These are phyloP conservation scores for Stachybotrys chlorohalonatus DNA, from an alignment of 2,329 filamentous ascomycete genomes.

Conservation along the genomic window DNA sequence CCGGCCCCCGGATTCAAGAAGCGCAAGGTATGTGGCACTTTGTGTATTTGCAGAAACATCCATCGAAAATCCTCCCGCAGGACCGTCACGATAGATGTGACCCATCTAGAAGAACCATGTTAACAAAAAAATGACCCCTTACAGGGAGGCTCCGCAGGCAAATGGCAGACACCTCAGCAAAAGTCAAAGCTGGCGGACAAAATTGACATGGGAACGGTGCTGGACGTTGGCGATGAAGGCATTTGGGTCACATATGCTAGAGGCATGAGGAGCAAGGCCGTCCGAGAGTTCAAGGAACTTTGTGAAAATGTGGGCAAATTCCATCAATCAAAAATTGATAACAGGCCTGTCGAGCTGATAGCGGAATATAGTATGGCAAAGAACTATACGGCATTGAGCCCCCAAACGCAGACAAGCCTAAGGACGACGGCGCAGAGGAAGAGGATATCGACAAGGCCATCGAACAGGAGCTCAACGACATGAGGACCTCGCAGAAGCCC, in stretches of 20 bases:
- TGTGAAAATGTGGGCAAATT: conserved; percentile 51
- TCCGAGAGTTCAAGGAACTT: conserved; percentile 55
- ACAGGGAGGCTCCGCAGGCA: conserved; percentile 43
- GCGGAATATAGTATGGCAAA: conserved; percentile 49
- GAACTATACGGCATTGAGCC: conserved; percentile 45
- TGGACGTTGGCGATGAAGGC: conserved; percentile 62
- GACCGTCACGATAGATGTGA: not conserved
- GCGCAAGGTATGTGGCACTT: not conserved
- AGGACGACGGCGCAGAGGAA: conserved; percentile 30
- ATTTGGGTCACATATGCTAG: conserved; percentile 73
- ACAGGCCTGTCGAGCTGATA: too few relatives aligned
- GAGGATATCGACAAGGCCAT: conserved; percentile 69
- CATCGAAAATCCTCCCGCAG: not conserved
- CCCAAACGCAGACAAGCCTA: conserved; percentile 19
- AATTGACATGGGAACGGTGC: conserved; percentile 30
- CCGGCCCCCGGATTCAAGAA: not conserved
- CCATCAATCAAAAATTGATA: conserved; percentile 3
- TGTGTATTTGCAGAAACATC: too few relatives aligned
- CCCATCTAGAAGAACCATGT: too few relatives aligned
- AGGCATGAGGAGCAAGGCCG: conserved; percentile 60
- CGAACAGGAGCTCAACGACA: conserved; percentile 57
- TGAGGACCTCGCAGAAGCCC: conserved; percentile 37
- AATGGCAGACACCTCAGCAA: conserved; percentile 54
- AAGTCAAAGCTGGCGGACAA: conserved; percentile 36
- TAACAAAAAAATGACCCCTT: not conserved